Conservation (phyloP, 2,329 filamentous ascomycete species). For the Aureobasidium sp. region DNA sequence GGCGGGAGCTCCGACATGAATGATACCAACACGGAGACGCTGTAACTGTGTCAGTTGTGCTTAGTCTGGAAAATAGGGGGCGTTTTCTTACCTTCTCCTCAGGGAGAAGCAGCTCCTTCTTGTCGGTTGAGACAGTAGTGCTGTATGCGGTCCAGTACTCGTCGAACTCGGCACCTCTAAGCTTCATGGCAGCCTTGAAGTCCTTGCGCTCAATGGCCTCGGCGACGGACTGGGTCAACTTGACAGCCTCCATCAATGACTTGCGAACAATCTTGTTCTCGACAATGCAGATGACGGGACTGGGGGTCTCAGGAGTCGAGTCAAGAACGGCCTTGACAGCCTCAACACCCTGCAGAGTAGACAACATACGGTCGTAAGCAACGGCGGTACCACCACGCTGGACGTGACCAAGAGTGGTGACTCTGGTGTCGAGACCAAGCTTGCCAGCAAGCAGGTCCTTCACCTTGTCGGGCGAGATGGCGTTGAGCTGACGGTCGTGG, state of each 20-base stretch:
- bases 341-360: slow-evolving; percentile 88
- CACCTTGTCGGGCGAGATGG: slow-evolving; percentile 72
- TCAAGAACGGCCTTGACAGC: slow-evolving; percentile 88
- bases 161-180: slow-evolving; percentile 86
- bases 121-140: slow-evolving; percentile 77
- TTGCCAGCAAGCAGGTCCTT: slow-evolving; percentile 79
- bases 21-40: slow-evolving; percentile 88
- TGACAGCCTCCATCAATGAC: slow-evolving; percentile 79
- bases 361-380: slow-evolving; percentile 88
- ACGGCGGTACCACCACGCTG: slow-evolving; percentile 89
- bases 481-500: slow-evolving; percentile 72
- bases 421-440: slow-evolving; percentile 79
- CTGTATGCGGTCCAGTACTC: slow-evolving; percentile 88
- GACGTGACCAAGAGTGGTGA: slow-evolving; percentile 94
- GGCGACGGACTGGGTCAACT: slow-evolving; percentile 75
- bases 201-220: slow-evolving; percentile 75
- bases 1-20: slow-evolving; percentile 92
- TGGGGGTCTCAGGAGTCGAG: slow-evolving; percentile 78
- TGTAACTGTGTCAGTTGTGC: slow-evolving; percentile 25
- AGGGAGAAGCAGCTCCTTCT: slow-evolving; percentile 59
- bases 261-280: slow-evolving; percentile 97
- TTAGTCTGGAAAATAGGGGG: neutral
- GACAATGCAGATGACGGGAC: slow-evolving; percentile 89
- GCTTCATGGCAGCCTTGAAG: slow-evolving; percentile 76
- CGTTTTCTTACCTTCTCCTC: slow-evolving; percentile 53